Conservation (phyloP, 495 filamentous ascomycete species). For the Astrocystis sublimbata region DNA sequence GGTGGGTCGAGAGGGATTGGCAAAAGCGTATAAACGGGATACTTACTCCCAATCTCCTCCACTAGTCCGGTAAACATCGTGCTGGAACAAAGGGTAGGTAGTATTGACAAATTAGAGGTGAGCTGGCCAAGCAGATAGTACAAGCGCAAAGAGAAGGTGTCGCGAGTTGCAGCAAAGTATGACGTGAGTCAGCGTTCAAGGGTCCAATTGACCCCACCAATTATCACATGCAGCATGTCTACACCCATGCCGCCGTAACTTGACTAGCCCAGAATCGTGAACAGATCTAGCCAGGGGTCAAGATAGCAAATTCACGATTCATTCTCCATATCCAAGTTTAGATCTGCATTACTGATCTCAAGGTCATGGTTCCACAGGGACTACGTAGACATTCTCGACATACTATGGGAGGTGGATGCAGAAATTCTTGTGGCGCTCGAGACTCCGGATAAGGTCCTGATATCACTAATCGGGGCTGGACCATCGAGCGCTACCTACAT, state of each 20-base stretch:
- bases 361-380: too few relatives aligned
- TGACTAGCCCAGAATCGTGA: too few relatives aligned
- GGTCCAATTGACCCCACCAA: constrained; percentile 12
- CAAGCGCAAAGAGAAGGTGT: not conserved
- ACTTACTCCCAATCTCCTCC: constrained; percentile 87
- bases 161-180: not conserved
- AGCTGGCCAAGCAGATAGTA: not conserved
- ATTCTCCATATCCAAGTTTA: too few relatives aligned
- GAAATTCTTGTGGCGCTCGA: too few relatives aligned
- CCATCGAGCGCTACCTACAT: too few relatives aligned
- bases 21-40: not conserved
- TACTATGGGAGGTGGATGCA: too few relatives aligned
- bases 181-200: constrained; percentile 2
- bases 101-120: not conserved
- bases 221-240: constrained; percentile 1
- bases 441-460: too few relatives aligned
- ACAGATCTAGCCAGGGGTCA: not conserved
- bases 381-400: too few relatives aligned
- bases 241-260: too few relatives aligned
- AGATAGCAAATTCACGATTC: not conserved
- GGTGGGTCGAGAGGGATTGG: not conserved
- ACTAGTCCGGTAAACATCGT: constrained; percentile 97
- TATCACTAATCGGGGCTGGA: too few relatives aligned
- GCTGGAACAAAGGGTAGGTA: not conserved
- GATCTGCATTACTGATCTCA: too few relatives aligned